Evolutionary conservation across 257 asterid genomes (phyloP), one percentile per base, ranked within the genome.

Genomic region (Solanum lignicaule): DNA sequence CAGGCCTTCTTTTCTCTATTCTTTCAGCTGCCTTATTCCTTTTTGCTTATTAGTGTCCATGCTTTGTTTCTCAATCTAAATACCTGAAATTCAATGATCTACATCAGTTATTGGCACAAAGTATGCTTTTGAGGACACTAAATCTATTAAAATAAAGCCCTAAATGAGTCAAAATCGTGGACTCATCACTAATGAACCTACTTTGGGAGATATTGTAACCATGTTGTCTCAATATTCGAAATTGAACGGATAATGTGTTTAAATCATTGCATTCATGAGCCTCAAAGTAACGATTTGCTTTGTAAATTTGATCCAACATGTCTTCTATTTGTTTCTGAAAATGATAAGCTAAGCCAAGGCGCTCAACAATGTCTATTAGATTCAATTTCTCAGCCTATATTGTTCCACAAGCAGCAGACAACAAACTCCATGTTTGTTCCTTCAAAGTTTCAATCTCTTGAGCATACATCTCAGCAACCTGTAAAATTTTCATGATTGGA

Each of bases 201-300:
- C 94, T 91, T 9, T 89, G 76, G 15, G 93, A 82, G 55, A 91
- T 86, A 79, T 52, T 75, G 66, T 84, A 82, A 87, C 94, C 93
- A 38, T 91, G 95, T 75, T 91, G 93, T 41, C 94, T 91, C 3
- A 91, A 55, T 7, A 90, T 29, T 66, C 92, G 89, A 75, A 90
- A 91, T 31, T 88, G 90, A 33, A 90, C 87, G 11, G 92, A 88
- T 38, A 60, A 43, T 8, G 71, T 85, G 46, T 52, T 52, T 18
- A 90, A 83, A 82, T 90, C 90, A 41, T 41, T 35, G 36, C 36
- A 35, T 35, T 35, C 36, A 35, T 35, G 62, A 1, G 90, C 52
- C 25, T 83, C 85, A 15, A 81, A 39, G 16, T 68, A 7, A 5
- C 38, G 27, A 33, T 1, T 8, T 15, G 65, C 25, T 12, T 85